A percentile compares a stretch with the other conserved stretches of the same genome.
phyloP scores from a whole-genome alignment of 257 asterid species.

The Handroanthus guayacan region DNA sequence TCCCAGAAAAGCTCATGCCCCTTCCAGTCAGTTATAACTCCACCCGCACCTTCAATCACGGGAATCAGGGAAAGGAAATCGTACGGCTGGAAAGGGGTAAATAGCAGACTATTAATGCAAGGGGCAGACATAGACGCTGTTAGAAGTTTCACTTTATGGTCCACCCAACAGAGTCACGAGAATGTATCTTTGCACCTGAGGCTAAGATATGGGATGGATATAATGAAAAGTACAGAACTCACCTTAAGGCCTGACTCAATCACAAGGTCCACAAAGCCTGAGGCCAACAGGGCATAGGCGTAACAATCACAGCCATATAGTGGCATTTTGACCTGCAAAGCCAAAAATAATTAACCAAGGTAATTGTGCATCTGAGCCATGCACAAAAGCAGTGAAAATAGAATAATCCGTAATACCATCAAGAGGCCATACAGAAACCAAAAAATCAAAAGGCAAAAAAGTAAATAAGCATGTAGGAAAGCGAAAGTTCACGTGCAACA shows the following conservation, averaged over 20 bases:
- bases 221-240: slow-evolving; percentile 26
- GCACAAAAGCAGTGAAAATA: background rate
- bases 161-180: slow-evolving; percentile 26
- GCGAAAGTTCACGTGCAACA: background rate
- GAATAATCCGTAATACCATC: background rate
- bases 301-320: slow-evolving; percentile 97
- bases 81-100: slow-evolving; percentile 70
- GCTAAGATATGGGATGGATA: background rate
- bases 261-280: slow-evolving; percentile 93
- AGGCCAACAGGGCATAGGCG: slow-evolving; percentile 93
- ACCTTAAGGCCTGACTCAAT: slow-evolving; percentile 97
- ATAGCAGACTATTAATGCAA: background rate
- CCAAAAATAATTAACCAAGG: slow-evolving; percentile 17
- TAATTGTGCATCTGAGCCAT: slow-evolving; percentile 1
- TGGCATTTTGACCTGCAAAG: slow-evolving; percentile 91
- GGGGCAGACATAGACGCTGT: background rate
- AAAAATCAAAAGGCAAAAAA: background rate
- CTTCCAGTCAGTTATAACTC: slow-evolving; percentile 86
- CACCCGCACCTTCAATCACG: slow-evolving; percentile 97
- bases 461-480: background rate
- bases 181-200: background rate
- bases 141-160: background rate
- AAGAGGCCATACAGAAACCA: background rate
- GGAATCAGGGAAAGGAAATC: slow-evolving; percentile 94
- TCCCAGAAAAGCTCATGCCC: slow-evolving; percentile 81